These are phyloP conservation scores for Abrus precatorius DNA, from an alignment of 306 rosid species.

Conservation along the genomic window DNA sequence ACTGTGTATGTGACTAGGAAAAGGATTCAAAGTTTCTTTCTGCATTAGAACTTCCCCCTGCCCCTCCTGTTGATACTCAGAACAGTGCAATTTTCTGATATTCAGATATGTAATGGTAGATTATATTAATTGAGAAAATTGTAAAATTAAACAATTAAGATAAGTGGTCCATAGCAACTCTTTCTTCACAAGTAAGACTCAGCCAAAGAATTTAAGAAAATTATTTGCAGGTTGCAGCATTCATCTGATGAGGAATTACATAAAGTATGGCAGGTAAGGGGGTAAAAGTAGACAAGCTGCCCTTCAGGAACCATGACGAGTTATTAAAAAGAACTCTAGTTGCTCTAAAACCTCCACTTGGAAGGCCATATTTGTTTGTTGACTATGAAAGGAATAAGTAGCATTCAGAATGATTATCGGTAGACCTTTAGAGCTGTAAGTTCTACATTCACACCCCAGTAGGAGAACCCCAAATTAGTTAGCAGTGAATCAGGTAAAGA, in stretches of 20 bases:
- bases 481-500: constrained; percentile 9
- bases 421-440: constrained; percentile 4
- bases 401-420: constrained; percentile 18
- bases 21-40: constrained; percentile 2
- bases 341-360: background rate
- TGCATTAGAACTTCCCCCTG: background rate
- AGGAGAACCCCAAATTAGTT: background rate
- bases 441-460: background rate
- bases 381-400: constrained; percentile 23
- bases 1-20: background rate
- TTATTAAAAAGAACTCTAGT: background rate
- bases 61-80: background rate
- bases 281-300: background rate
- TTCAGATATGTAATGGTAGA: background rate
- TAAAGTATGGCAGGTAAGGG: constrained; percentile 5
- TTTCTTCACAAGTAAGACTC: constrained; percentile 1
- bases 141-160: background rate
- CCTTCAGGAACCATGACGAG: background rate
- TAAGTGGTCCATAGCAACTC: background rate
- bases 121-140: background rate
- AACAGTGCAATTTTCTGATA: background rate
- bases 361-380: background rate
- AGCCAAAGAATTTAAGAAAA: constrained; percentile 16
- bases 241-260: background rate
- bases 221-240: background rate